phyloP scores from a whole-genome alignment of 371 early-diverging fungal genomes.

The Phascolomyces articulosus region DNA sequence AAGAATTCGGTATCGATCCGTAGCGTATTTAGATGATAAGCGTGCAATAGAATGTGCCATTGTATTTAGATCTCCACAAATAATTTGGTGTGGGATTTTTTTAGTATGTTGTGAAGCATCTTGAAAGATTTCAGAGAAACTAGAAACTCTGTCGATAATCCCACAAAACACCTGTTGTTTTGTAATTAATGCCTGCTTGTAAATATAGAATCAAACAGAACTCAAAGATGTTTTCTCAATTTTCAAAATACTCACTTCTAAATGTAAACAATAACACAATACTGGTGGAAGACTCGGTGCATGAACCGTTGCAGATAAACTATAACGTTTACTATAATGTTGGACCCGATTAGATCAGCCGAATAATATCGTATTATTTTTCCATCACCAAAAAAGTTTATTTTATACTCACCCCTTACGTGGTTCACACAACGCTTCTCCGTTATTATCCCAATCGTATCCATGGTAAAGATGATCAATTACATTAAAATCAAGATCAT shows the following conservation, averaged over 20 bases:
- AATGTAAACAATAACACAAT: slow-evolving; percentile 73
- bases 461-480: slow-evolving; percentile 72
- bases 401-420: slow-evolving; percentile 10
- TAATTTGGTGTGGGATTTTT: slow-evolving; percentile 64
- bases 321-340: slow-evolving; percentile 47
- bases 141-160: slow-evolving; percentile 65
- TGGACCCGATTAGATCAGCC: too few relatives aligned
- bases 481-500: slow-evolving; percentile 64
- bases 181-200: too few relatives aligned
- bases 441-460: slow-evolving; percentile 76
- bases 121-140: slow-evolving; percentile 70
- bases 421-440: slow-evolving; percentile 27
- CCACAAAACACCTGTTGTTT: slow-evolving; percentile 66
- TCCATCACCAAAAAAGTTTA: background rate
- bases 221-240: background rate
- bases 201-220: background rate
- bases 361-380: background rate
- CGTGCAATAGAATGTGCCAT: slow-evolving; percentile 82
- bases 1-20: slow-evolving; percentile 67
- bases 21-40: slow-evolving; percentile 66
- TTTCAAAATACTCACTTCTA: slow-evolving; percentile 54
- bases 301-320: slow-evolving; percentile 56
- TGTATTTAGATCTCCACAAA: slow-evolving; percentile 84
- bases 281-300: slow-evolving; percentile 47
- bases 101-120: slow-evolving; percentile 50